These are phyloP conservation scores for Microglena sp. DNA, from an alignment of 139 green algal genomes.

Conservation along the genomic window DNA sequence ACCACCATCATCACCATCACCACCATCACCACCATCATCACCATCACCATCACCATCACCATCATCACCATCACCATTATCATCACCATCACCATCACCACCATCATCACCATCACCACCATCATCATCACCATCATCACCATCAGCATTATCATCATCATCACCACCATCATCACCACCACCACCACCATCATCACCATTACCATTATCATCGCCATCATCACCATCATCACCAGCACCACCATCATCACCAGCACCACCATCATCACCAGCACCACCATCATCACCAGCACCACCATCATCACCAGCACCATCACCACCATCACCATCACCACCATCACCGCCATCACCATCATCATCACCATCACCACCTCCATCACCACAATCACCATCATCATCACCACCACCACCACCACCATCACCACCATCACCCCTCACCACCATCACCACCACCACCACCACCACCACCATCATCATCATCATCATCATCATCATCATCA, in stretches of 20 bases:
- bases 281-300: conserved; percentile 2
- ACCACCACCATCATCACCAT: background rate
- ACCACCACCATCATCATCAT: background rate
- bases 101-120: background rate
- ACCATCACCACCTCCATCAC: too few species aligned
- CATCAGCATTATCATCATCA: too few species aligned
- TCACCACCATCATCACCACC: background rate
- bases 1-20: background rate
- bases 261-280: background rate
- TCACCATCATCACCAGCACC: background rate
- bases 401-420: conserved; percentile 11
- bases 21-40: background rate
- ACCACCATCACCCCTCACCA: too few species aligned
- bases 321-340: background rate
- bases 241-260: background rate
- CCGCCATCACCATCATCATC: background rate
- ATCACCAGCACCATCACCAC: background rate
- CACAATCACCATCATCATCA: too few species aligned
- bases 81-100: background rate
- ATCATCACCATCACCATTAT: background rate
- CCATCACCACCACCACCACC: background rate
- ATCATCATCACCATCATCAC: too few species aligned
- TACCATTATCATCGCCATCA: conserved; percentile 1
- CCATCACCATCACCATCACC: background rate
- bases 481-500: too few species aligned